Percentiles rank a stretch among this genome's conserved stretches.
These are phyloP conservation scores for Funneliformis caledonium DNA, from an alignment of 371 early-diverging fungal genomes.

Conservation along the genomic window DNA sequence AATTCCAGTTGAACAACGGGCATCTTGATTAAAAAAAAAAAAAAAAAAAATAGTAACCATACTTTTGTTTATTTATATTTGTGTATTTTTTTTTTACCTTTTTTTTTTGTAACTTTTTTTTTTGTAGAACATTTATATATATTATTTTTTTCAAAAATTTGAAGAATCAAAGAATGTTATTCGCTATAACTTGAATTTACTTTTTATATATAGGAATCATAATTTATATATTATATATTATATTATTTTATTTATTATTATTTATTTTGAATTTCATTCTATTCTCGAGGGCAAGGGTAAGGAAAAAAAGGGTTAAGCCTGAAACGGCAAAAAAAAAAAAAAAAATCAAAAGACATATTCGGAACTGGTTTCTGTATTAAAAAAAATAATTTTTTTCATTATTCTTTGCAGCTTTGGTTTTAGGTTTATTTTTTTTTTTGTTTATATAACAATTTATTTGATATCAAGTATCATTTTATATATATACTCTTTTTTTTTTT, in stretches of 20 bases:
- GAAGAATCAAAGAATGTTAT: not conserved
- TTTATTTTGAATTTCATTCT: not conserved
- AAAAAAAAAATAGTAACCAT: no score
- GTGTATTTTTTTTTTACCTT: not conserved
- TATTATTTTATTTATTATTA: no score
- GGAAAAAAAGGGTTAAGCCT: not conserved
- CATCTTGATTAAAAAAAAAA: conserved; percentile 25
- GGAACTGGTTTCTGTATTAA: not conserved
- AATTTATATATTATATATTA: no score
- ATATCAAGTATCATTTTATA: no score
- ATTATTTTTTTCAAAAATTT: no score
- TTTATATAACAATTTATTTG: not conserved
- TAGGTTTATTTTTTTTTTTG: no score
- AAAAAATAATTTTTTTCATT: no score
- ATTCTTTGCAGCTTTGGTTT: no score
- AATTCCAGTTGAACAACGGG: conserved; percentile 38
- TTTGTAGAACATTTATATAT: not conserved
- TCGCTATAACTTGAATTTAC: no score
- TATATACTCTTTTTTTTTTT: no score
- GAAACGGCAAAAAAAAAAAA: not conserved
- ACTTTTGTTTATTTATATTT: no score
- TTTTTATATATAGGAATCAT: no score
- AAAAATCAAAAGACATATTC: not conserved
- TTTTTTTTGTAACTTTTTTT: not conserved
- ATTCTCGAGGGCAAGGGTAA: not conserved